Base-by-base conservation (phyloP, 2,329 filamentous ascomycete species). In the Chaetothyriales sp. region DNA sequence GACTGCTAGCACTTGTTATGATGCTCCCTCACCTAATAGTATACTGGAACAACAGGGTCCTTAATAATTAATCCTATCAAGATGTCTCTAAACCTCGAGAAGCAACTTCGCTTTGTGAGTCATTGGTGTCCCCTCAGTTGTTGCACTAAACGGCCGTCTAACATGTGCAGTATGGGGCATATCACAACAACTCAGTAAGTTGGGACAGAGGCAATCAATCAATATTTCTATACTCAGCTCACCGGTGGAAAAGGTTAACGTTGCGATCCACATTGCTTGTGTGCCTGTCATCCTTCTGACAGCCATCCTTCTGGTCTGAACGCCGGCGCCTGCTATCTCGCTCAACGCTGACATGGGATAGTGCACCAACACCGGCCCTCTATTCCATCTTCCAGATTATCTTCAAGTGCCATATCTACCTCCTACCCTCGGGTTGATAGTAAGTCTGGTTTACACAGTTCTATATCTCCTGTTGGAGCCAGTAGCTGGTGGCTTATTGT, bases 381-480 rank as follows among this genome's bases (percentile, higher is more conserved):
- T 77, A 18, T 62, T 81, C 47, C 68, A 72, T 2, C 60, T 80
- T 5, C 79, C 79, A 42, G 65, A 74, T 43, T 70, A 68, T 63
- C 64, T 80, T 36, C 70, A 70, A 36, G 65, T 79, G 48, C 71
- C 76, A 26, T 72, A 79, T 62, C 71, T 82, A 25, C 78, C 78
- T 42, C 69, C 75, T 25, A 81, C 81, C 55, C 64, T 75, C 53
- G 79, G 76, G 48, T 81, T 79, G 2, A 70, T 78, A 52, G 70
- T 68, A 49, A 73, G 73, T 43, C 60, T 79, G 8, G 59, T 81
- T 25, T 95, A 92, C 68, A 77, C 83, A 39, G 76, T 76, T 1
- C 77, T 95, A 50, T 98, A 96, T 64, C 75, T 96, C 46, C 77
- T 98, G 19, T 82, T 98, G 62, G 92, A 98, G 64, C 92, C 92